Evolutionary conservation across 2,329 filamentous ascomycete species (phyloP), one percentile per base, ranked within the genome.

Genomic region (Talaromyces funiculosus): DNA sequence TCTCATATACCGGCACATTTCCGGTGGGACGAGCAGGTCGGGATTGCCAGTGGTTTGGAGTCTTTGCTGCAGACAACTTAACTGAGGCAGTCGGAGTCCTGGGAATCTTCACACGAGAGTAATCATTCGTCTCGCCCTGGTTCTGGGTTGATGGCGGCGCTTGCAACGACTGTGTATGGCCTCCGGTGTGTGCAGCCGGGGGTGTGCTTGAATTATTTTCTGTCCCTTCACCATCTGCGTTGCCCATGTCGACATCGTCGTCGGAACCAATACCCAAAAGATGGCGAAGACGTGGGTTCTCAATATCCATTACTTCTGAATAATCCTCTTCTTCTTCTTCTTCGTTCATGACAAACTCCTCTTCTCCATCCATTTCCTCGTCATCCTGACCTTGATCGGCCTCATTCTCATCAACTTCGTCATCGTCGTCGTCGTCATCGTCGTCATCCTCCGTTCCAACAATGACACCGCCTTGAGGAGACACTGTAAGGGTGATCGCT

Each of bases 1-100:
- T 90, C 73, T 99, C 94, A 58, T 92, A 89, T 16, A 85, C 81
- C 53, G 87, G 87, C 6, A 88, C 78, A 58, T 82, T 83, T 33
- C 85, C 81, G 60, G 85, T 82, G 71, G 90, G 93, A 33, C 83
- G 83, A 18, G 83, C 79, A 6, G 93, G 91, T 37, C 88, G 91
- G 67, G 91, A 88, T 37, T 94, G 81, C 93, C 93, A 97, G 75
- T 97, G 93, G 57, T 84, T 82, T 12, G 90, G 82, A 10, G 83
- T 81, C 53, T 76, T 76, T n/a, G 75, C 67, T 2, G 75, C 74
- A 29, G 75, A 70, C 16, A 77, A 72, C 54, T 77, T 81, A 20
- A 71, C 73, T 65, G 66, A 66, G 14, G 68, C 70, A 24, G 84
- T 84, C 0, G 92, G 92, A 0, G 94, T 97, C 70, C 88, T 89